Conservation (phyloP, 2,329 filamentous ascomycete genomes). For the Lasiodiplodia sp. region DNA sequence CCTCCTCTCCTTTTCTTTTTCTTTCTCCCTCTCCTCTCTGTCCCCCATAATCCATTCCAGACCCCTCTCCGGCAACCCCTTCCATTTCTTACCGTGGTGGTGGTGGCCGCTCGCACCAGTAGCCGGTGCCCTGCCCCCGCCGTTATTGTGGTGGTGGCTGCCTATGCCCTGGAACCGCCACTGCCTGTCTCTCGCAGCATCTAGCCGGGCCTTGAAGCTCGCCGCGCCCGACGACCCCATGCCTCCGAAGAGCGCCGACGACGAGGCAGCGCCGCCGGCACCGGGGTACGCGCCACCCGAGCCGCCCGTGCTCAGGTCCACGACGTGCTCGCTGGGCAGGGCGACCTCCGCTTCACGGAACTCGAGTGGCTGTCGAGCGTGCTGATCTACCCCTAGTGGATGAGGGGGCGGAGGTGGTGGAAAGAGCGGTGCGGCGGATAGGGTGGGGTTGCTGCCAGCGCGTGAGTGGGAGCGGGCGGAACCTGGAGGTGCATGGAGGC, state of each 20-base stretch:
- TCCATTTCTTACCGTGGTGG: not conserved
- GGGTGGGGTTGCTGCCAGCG: slow-evolving; percentile 8
- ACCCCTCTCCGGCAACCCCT: slow-evolving; percentile 36
- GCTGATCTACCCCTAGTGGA: not conserved
- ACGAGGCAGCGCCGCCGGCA: not conserved
- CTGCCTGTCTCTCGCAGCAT: slow-evolving; percentile 42
- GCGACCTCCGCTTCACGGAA: slow-evolving; percentile 48
- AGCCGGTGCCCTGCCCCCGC: not conserved
- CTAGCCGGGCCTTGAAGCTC: slow-evolving; percentile 42
- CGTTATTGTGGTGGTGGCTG: slow-evolving; percentile 28
- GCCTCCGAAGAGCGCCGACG: slow-evolving; percentile 6
- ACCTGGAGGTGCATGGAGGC: not conserved
- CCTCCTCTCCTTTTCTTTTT: slow-evolving; percentile 36
- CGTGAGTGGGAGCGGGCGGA: slow-evolving; percentile 12
- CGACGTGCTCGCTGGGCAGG: not conserved
- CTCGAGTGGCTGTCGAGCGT: slow-evolving; percentile 37
- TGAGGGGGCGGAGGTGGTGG: not conserved
- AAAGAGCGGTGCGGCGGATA: not conserved
- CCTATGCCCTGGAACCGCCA: slow-evolving; percentile 41
- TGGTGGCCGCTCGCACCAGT: not conserved
- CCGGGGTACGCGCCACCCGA: slow-evolving; percentile 12
- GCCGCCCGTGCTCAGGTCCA: slow-evolving; percentile 4
- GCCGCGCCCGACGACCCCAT: slow-evolving; percentile 24
- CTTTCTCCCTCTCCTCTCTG: slow-evolving; percentile 31
- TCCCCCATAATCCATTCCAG: slow-evolving; percentile 46